phyloP scores from a whole-genome alignment of 495 filamentous ascomycete genomes.

The Podospora pseudoanserina region DNA sequence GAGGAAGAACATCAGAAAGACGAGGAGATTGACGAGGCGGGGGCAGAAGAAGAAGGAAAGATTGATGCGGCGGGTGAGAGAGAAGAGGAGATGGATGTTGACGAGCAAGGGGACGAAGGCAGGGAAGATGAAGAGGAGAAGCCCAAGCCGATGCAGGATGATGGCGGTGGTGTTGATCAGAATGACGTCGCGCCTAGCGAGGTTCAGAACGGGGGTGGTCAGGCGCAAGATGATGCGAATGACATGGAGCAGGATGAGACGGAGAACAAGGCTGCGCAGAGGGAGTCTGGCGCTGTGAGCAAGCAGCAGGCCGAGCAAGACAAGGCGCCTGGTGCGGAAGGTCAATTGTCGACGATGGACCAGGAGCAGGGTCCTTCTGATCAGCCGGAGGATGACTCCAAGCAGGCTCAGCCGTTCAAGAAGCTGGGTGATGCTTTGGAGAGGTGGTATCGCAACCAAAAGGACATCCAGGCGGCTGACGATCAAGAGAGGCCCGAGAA shows the following conservation, averaged over 20 bases:
- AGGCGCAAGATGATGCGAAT: conserved; percentile 51
- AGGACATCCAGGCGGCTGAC: conserved; percentile 64
- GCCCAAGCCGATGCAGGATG: conserved; percentile 34
- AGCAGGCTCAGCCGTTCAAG: conserved; percentile 68
- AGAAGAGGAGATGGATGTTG: conserved; percentile 40
- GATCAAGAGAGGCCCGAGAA: conserved; percentile 56
- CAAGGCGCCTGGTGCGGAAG: conserved; percentile 48
- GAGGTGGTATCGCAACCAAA: conserved; percentile 80
- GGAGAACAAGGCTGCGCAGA: conserved; percentile 45
- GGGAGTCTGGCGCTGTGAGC: conserved; percentile 46
- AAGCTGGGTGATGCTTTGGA: conserved; percentile 93
- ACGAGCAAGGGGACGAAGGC: conserved; percentile 30
- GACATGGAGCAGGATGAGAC: conserved; percentile 41
- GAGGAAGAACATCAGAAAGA: conserved; percentile 48
- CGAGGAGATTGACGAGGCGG: conserved; percentile 26
- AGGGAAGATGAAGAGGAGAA: conserved; percentile 34
- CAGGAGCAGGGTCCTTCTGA: conserved; percentile 52
- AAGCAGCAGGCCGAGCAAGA: conserved; percentile 49
- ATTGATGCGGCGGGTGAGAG: conserved; percentile 31
- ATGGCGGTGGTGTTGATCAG: conserved; percentile 52
- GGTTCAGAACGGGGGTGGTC: conserved; percentile 52
- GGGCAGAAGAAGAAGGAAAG: conserved; percentile 33
- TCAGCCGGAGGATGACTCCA: conserved; percentile 41
- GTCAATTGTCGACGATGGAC: conserved; percentile 46
- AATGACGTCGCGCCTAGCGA: conserved; percentile 69